Evolutionary conservation across 768 basidiomycete species (phyloP), one percentile per base, ranked within the genome.

Genomic region (Suillus subalutaceus): DNA sequence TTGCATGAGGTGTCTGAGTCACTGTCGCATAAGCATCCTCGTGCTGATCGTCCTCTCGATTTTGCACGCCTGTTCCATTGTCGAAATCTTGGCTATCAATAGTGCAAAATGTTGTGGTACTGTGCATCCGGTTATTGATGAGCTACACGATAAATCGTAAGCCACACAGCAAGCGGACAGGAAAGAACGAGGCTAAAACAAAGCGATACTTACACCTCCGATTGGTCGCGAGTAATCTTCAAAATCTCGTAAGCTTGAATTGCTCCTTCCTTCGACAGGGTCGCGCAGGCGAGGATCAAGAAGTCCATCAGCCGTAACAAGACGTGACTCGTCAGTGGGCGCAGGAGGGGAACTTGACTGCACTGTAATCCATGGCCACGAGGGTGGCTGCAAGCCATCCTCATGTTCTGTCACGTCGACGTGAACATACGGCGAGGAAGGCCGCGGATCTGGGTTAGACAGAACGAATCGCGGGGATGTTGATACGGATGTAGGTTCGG

Each of bases 161-260:
- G 60, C 8, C n/a, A 0, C 0, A 5, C 18, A 23, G 13, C 35
- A 38, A 52, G 18, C n/a, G 52, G 20, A 23, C 44, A n/a, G 12
- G 20, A 12, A n/a, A 63, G 18, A 26, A 38, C 6, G 43, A 68
- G 56, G 6, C 41, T 6, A 20, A 48, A 40, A 16, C 23, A 5
- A 41, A 35, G 37, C 7, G 10, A 16, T 30, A 70, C 77, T 67
- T 5, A 78, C 76, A 16, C 77, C 76, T 38, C 69, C 72, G 16
- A 77, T 77, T 4, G 76, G 76, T 13, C 77, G 72, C 1, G 77
- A 77, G 44, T 77, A 77, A 44, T 77, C 76, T 35, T 77, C 77
- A 41, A 77, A 77, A 62, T 77, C 76, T 63, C 71, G 70, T 62
- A 77, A 59, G 59, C 76, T 77, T 35, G 70, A 53, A 4, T 70